Percentiles rank a stretch among this genome's conserved stretches.
Conservation (phyloP, 176 grass and related monocot genomes). For the Oryza brachyantha region DNA sequence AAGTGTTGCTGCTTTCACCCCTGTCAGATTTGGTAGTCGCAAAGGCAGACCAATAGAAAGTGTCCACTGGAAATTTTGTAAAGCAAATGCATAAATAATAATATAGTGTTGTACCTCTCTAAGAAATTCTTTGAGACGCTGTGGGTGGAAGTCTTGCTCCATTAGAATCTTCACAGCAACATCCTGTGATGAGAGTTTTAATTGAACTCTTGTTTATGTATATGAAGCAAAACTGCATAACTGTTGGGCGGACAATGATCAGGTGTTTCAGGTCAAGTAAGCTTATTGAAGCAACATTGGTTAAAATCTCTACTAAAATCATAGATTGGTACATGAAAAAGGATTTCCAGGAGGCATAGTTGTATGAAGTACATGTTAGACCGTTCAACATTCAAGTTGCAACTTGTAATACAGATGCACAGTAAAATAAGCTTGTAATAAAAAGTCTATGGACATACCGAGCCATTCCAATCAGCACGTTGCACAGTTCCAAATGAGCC, state of each 20-base stretch:
- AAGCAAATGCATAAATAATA: background rate
- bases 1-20: background rate
- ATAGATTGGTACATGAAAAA: background rate
- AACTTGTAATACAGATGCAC: background rate
- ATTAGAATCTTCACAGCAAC: slow-evolving; percentile 92
- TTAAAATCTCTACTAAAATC: background rate
- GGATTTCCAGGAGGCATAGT: background rate
- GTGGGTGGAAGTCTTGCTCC: slow-evolving; percentile 77
- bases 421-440: background rate
- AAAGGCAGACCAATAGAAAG: slow-evolving; percentile 13
- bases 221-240: background rate
- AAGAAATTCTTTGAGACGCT: slow-evolving; percentile 70
- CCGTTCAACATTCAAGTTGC: background rate
- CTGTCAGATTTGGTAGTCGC: background rate
- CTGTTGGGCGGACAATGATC: background rate
- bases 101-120: slow-evolving; percentile 57
- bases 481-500: slow-evolving; percentile 94
- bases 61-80: background rate
- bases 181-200: slow-evolving; percentile 45
- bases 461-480: slow-evolving; percentile 87
- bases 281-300: background rate
- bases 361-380: background rate
- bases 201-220: background rate
- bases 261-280: background rate
- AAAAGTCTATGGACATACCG: slow-evolving; percentile 53